phyloP scores from a whole-genome alignment of 78 protist genomes.

The Trichosphaerium sp. region DNA sequence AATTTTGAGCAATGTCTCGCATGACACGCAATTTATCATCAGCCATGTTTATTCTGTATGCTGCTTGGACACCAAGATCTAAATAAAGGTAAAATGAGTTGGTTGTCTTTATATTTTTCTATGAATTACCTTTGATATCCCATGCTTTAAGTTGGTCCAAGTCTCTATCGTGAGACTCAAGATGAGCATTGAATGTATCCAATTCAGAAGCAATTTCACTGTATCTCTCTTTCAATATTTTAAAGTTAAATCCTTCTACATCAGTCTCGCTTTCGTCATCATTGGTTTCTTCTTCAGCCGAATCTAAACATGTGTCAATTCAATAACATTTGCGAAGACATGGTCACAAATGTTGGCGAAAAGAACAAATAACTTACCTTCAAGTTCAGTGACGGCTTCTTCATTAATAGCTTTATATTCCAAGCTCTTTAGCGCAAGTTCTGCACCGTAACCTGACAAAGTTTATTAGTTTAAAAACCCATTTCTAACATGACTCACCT shows the following conservation, averaged over 20 bases:
- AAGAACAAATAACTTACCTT: no score
- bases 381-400: no score
- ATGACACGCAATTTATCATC: slow-evolving; percentile 20
- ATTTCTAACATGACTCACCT: no score
- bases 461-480: no score
- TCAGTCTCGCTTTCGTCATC: slow-evolving; percentile 35
- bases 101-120: no score
- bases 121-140: slow-evolving; percentile 30
- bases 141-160: slow-evolving; percentile 19
- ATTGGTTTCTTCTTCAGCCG: not conserved
- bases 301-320: slow-evolving; percentile 1
- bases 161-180: slow-evolving; percentile 20
- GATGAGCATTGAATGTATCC: slow-evolving; percentile 17
- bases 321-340: no score
- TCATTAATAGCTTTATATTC: slow-evolving; percentile 68
- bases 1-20: slow-evolving; percentile 12
- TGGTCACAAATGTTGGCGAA: no score
- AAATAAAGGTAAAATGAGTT: no score
- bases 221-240: slow-evolving; percentile 10
- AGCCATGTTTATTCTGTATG: slow-evolving; percentile 20
- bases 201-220: slow-evolving; percentile 12
- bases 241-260: slow-evolving; percentile 35
- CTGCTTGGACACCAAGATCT: slow-evolving; percentile 39
- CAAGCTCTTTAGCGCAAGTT: slow-evolving; percentile 52
- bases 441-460: slow-evolving; percentile 61